Evolutionary conservation across 495 filamentous ascomycete species (phyloP), one percentile per base, ranked within the genome.

Genomic region (Penicillium parvum): DNA sequence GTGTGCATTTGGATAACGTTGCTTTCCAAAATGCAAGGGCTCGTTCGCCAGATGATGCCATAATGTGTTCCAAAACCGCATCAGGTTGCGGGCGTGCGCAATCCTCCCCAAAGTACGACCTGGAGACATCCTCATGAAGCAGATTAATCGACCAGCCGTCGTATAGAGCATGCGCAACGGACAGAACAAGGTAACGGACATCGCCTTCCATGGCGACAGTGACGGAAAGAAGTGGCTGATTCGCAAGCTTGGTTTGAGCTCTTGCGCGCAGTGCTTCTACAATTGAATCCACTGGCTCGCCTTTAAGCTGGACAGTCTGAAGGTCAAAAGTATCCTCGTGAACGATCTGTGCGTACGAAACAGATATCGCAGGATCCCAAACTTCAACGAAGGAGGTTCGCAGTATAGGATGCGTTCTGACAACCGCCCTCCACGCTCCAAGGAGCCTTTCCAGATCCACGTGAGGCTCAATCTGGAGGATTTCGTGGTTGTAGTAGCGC

Each of bases 101-200:
- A 4, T 45, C 16, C 12, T 49, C 43, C 7, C 62, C 65, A 11
- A 47, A 36, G 40, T 71, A 73, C 5, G 51, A 52, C 3, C 43
- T 55, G 22, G 64, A 65, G 11, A 90, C 64, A 26, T 74, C 67
- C n/a, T 73, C 66, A 8, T 96, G 68, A 0, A 96, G 58, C 11
- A 90, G 61, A 4, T 75, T 66, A 14, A 95, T 73, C 37, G 88
- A 91, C 55, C 75, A 85, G 7, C 85, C 90, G 62, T 97, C 91
- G 55, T 96, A 97, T 0, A 96, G 66, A 3, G 81, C 88, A 57
- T 97, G 91, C 54, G 91, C 84, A 20, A 94, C 73, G 14, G 64
- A 51, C 15, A 71, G 35, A 17, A 68, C 44, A 18, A 71, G 41
- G 23, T 58, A 55, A 6, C 36, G 53, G 26, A 28, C 34, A 28